phyloP scores from a whole-genome alignment of 768 basidiomycete species.

The Amanita rimosa region DNA sequence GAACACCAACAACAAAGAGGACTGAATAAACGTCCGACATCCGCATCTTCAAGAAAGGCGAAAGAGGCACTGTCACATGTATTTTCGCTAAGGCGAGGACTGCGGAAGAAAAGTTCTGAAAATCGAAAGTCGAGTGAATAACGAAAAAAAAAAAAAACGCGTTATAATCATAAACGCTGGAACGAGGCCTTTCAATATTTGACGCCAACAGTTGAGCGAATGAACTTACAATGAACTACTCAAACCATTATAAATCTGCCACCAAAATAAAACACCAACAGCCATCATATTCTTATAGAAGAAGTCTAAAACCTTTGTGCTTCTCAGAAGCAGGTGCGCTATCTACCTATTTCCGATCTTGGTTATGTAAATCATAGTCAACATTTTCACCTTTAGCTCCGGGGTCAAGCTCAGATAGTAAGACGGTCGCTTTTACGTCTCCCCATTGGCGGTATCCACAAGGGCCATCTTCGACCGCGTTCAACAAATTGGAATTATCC shows the following conservation, averaged over 20 bases:
- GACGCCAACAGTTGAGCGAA: conserved; percentile 1
- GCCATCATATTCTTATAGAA: conserved; percentile 99
- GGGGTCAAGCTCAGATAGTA: too few species aligned
- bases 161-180: conserved; percentile 68
- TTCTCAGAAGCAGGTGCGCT: too few species aligned
- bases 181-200: neutral
- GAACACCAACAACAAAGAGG: conserved; percentile 5
- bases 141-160: neutral
- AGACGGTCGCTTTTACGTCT: too few species aligned
- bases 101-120: conserved; percentile 11
- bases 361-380: too few species aligned
- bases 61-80: conserved; percentile 25
- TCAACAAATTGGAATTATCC: too few species aligned
- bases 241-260: conserved; percentile 93
- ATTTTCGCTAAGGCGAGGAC: conserved; percentile 22
- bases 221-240: conserved; percentile 79
- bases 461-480: too few species aligned
- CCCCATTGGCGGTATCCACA: too few species aligned
- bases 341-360: too few species aligned
- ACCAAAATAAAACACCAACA: conserved; percentile 95
- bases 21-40: neutral
- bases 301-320: conserved; percentile 96
- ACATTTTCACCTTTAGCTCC: too few species aligned
- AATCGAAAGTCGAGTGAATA: neutral
- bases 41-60: conserved; percentile 17